phyloP scores from a whole-genome alignment of 139 green algal species.

The Ulvella scutata region DNA sequence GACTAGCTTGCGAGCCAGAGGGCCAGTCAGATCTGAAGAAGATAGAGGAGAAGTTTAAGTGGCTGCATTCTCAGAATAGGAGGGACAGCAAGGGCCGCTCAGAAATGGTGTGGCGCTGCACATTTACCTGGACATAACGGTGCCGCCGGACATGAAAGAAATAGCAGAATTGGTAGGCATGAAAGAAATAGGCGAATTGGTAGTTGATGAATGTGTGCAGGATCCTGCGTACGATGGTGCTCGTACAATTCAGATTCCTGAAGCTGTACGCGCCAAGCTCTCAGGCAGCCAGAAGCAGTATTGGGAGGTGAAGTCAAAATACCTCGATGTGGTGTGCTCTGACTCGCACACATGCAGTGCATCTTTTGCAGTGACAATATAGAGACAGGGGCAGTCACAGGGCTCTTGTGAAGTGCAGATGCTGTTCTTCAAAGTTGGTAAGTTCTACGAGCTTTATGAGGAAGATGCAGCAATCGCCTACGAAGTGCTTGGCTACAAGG shows the following conservation, averaged over 20 bases:
- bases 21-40: neutral
- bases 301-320: neutral
- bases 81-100: neutral
- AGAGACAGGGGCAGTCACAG: too few relatives aligned
- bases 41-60: neutral
- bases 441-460: constrained; percentile 3
- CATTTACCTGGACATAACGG: too few relatives aligned
- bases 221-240: neutral
- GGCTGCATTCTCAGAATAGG: neutral
- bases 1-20: neutral
- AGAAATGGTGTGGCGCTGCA: neutral
- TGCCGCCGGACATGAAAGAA: too few relatives aligned
- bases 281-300: neutral
- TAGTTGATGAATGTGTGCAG: too few relatives aligned
- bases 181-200: too few relatives aligned
- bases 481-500: neutral
- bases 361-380: too few relatives aligned
- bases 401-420: too few relatives aligned
- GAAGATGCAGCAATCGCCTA: neutral
- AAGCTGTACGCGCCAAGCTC: neutral
- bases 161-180: too few relatives aligned
- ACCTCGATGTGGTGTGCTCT: neutral
- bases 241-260: neutral
- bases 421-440: neutral
- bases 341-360: too few relatives aligned